phyloP scores from a whole-genome alignment of 441 rosid species.

The Codiaeum variegatum region DNA sequence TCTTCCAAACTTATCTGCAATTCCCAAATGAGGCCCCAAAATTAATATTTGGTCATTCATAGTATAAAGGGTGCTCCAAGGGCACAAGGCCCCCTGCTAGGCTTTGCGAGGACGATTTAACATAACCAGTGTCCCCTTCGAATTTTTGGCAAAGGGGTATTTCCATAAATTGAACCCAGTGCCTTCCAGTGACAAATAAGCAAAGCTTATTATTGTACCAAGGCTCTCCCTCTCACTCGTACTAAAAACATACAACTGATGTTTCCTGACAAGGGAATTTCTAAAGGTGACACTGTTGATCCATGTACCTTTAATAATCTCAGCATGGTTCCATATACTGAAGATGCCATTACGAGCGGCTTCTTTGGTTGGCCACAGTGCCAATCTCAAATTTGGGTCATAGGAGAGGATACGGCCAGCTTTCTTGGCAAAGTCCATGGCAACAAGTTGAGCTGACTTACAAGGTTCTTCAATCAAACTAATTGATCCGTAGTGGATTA shows the following conservation, averaged over 20 bases:
- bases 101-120: not conserved
- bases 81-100: not conserved
- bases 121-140: not conserved
- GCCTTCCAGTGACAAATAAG: not conserved
- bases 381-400: slow-evolving; percentile 77
- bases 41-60: not conserved
- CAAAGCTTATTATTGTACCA: not conserved
- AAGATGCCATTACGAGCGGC: slow-evolving; percentile 65
- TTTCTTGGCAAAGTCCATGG: slow-evolving; percentile 63
- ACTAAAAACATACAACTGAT: not conserved
- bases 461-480: slow-evolving; percentile 80
- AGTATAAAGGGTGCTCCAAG: not conserved
- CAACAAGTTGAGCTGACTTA: slow-evolving; percentile 73
- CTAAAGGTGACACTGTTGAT: not conserved
- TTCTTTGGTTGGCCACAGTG: slow-evolving; percentile 73
- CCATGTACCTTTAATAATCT: slow-evolving; percentile 62
- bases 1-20: slow-evolving; percentile 72
- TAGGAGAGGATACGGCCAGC: slow-evolving; percentile 73
- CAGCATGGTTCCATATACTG: slow-evolving; percentile 81
- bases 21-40: not conserved
- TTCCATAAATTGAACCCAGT: not conserved
- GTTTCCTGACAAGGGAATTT: not conserved
- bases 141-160: not conserved
- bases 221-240: not conserved
- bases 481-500: slow-evolving; percentile 82